Evolutionary conservation across 805 yeast species (phyloP), one percentile per base, ranked within the genome.

Genomic region (Saturnispora saitoi): DNA sequence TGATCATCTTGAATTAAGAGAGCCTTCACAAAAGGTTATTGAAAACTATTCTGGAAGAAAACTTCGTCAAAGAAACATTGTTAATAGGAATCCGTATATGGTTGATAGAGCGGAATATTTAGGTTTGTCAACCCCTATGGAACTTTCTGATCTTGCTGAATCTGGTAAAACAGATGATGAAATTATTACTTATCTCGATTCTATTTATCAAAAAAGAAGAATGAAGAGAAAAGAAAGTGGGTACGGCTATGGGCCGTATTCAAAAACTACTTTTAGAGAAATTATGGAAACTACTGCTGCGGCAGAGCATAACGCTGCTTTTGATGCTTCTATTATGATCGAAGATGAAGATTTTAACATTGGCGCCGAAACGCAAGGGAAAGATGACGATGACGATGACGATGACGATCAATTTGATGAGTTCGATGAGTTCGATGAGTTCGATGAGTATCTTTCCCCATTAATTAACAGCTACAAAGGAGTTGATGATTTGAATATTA

Each of bases 61-160:
- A 8, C 37, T 52, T 11, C 28, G 55, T 19, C 53, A 50, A 15
- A 42, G 55, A 24, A 52, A 42, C 7, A 49, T 52, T 31, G 47
- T 48, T 4, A 50, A 52, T 29, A 20, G 50, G 17, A 52, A 67
- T 50, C 66, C 67, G 1, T 67, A 65, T 49, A 58, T 66, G 10
- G 62, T 67, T 2, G 70, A 67, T 47, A 55, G 61, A 3, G 68
- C 68, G 3, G 62, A 57, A 10, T 59, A 60, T 48, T 51, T 66
- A 2, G 70, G 70, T 3, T 49, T 67, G 3, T 49, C 66, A 9
- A 56, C 69, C 1, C 52, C 54, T 11, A 54, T 57, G 29, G 51
- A 53, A 8, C 49, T 67, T 32, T 64, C 62, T 39, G 59, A 58
- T 10, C 48, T 64, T 52, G 62, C 54, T 31, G 64, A 63, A 8